phyloP scores from a whole-genome alignment of 345 rosid genomes.

The Bruguiera sexangula region DNA sequence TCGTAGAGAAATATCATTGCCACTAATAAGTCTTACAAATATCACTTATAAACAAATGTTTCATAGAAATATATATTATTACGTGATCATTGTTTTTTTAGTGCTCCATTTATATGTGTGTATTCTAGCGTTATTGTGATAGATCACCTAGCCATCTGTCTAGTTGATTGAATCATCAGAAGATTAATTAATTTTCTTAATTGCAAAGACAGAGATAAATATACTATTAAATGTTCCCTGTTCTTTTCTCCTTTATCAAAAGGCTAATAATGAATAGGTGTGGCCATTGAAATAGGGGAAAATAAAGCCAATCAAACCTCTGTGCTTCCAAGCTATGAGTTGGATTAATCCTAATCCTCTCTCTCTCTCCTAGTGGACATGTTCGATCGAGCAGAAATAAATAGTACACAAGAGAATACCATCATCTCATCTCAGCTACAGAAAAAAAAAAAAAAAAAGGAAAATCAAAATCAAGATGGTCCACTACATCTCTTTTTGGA shows the following conservation, averaged over 20 bases:
- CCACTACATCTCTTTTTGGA: conserved; percentile 1
- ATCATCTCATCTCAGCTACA: neutral
- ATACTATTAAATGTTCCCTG: no score
- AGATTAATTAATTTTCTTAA: no score
- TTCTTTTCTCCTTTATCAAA: neutral
- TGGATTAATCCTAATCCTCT: conserved; percentile 7
- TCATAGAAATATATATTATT: no score
- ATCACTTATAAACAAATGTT: no score
- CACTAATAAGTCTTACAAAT: no score
- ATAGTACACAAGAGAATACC: neutral
- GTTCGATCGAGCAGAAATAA: neutral
- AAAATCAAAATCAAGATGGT: neutral
- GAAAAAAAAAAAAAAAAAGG: neutral
- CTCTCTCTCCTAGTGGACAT: neutral
- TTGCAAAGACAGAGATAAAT: no score
- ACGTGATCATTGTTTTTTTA: no score
- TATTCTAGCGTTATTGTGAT: no score
- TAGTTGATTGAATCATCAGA: no score
- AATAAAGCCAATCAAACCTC: neutral
- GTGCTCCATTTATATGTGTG: no score
- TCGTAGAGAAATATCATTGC: no score
- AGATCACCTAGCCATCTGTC: no score
- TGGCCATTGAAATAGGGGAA: neutral
- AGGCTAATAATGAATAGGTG: neutral
- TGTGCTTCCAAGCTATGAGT: neutral